Evolutionary conservation across 768 basidiomycete genomes (phyloP).

Genomic region (Wakefieldia striispora): DNA sequence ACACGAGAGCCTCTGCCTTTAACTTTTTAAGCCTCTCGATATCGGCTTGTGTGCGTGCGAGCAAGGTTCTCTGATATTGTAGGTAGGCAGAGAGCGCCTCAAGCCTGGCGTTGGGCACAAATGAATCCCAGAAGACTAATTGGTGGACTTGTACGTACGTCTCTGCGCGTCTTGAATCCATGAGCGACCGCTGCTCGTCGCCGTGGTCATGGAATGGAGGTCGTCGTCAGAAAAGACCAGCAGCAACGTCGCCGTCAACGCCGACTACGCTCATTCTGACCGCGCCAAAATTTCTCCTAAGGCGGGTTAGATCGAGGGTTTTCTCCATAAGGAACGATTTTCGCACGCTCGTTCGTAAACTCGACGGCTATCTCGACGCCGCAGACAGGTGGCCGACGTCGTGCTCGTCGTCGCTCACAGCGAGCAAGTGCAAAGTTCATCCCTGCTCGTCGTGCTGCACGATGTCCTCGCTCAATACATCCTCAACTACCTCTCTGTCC

Average conservation of each 20-base stretch:
- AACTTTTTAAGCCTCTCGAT: slow-evolving; percentile 53
- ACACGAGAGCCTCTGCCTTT: slow-evolving; percentile 36
- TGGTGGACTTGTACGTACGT: slow-evolving; percentile 22
- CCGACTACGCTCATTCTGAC: slow-evolving; percentile 6
- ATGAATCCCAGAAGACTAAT: slow-evolving; percentile 1
- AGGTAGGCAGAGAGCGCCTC: slow-evolving; percentile 70
- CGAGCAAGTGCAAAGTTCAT: slow-evolving; percentile 24
- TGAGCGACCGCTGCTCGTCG: slow-evolving; percentile 22
- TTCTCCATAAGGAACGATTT: slow-evolving; percentile 14
- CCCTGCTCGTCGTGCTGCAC: slow-evolving; percentile 16
- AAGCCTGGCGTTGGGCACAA: slow-evolving; percentile 17
- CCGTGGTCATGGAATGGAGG: slow-evolving; percentile 33
- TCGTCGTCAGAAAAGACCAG: not conserved
- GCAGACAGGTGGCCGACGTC: slow-evolving; percentile 8
- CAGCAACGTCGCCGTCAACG: slow-evolving; percentile 13
- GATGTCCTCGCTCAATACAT: slow-evolving; percentile 31
- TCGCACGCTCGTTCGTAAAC: slow-evolving; percentile 21
- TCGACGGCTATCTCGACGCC: slow-evolving; percentile 14
- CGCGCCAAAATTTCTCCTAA: slow-evolving; percentile 27
- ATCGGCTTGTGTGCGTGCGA: slow-evolving; percentile 61
- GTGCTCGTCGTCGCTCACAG: slow-evolving; percentile 28
- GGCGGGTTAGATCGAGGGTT: not conserved
- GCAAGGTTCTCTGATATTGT: slow-evolving; percentile 54
- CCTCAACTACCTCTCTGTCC: slow-evolving; percentile 33
- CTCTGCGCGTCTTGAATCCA: slow-evolving; percentile 36